These are phyloP conservation scores for Talaromyces wortmannii DNA, from an alignment of 495 filamentous ascomycete species.

Conservation along the genomic window DNA sequence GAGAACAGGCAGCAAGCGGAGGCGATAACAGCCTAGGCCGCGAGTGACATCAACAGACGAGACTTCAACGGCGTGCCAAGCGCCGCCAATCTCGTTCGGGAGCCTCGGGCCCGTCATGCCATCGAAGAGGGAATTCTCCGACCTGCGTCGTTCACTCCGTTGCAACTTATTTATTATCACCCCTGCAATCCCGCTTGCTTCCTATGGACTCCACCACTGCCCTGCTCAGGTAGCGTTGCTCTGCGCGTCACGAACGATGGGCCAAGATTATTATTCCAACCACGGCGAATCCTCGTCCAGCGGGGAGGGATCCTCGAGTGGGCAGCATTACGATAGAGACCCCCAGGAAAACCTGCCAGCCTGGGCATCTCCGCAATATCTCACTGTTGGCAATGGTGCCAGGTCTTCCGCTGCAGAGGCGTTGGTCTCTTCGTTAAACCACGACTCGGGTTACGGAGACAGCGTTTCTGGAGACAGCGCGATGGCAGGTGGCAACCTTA, in stretches of 20 bases:
- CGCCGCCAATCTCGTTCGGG: too few relatives aligned
- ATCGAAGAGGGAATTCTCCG: too few relatives aligned
- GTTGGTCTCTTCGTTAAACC: constrained; percentile 64
- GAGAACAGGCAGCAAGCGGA: too few relatives aligned
- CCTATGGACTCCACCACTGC: neutral
- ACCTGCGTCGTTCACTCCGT: neutral
- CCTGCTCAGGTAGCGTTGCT: neutral
- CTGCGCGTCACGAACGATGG: constrained; percentile 43
- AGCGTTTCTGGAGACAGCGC: constrained; percentile 52
- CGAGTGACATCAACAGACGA: too few relatives aligned
- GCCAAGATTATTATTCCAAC: constrained; percentile 58
- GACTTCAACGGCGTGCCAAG: too few relatives aligned
- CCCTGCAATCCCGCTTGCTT: neutral
- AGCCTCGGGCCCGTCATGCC: too few relatives aligned
- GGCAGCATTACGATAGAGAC: constrained; percentile 20
- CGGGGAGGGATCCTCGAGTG: constrained; percentile 29
- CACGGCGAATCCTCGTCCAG: constrained; percentile 32
- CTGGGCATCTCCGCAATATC: constrained; percentile 55
- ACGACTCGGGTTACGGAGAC: constrained; percentile 88
- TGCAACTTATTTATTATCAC: too few relatives aligned
- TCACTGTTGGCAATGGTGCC: constrained; percentile 81
- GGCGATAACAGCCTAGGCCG: too few relatives aligned
- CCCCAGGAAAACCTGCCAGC: constrained; percentile 22
- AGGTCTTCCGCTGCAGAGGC: constrained; percentile 66
- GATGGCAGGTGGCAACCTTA: constrained; percentile 32